phyloP scores from a whole-genome alignment of 2,329 filamentous ascomycete genomes.

The Tolypocladium tundrense region DNA sequence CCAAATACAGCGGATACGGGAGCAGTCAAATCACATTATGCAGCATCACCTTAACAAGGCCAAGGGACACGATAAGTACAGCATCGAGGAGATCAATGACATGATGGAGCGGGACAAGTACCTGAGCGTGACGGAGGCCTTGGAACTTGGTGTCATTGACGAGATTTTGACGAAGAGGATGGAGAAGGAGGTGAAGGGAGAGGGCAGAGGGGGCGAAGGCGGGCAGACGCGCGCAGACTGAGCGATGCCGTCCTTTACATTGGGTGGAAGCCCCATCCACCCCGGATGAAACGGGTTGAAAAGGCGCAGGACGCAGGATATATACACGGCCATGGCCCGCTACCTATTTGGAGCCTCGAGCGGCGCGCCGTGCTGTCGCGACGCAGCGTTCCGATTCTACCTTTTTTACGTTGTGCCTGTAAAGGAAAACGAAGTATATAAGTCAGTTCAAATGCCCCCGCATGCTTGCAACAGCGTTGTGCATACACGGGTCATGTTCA shows the following conservation, averaged over 20 bases:
- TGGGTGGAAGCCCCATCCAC: background rate
- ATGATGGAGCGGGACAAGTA: slow-evolving; percentile 98
- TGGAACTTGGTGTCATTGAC: slow-evolving; percentile 86
- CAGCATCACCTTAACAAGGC: slow-evolving; percentile 71
- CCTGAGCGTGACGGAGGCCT: slow-evolving; percentile 76
- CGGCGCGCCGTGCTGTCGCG: background rate
- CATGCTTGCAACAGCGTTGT: background rate
- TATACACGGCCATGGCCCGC: background rate
- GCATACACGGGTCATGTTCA: too few relatives aligned
- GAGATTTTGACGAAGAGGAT: slow-evolving; percentile 65
- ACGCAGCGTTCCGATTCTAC: background rate
- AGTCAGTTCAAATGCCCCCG: background rate
- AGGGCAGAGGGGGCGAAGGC: slow-evolving; percentile 10
- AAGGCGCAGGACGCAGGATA: background rate
- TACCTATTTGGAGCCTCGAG: background rate
- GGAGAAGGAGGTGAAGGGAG: slow-evolving; percentile 24
- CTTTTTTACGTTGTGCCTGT: background rate
- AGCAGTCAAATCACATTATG: slow-evolving; percentile 86
- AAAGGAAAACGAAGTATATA: background rate
- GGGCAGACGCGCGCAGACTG: slow-evolving; percentile 2
- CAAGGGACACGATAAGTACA: slow-evolving; percentile 65
- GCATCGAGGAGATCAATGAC: slow-evolving; percentile 74
- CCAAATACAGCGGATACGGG: slow-evolving; percentile 80
- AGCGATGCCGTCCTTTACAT: background rate
- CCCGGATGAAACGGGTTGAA: background rate